Evolutionary conservation across 805 yeast species (phyloP).

Genomic region (Kodamaea lidongshanica): DNA sequence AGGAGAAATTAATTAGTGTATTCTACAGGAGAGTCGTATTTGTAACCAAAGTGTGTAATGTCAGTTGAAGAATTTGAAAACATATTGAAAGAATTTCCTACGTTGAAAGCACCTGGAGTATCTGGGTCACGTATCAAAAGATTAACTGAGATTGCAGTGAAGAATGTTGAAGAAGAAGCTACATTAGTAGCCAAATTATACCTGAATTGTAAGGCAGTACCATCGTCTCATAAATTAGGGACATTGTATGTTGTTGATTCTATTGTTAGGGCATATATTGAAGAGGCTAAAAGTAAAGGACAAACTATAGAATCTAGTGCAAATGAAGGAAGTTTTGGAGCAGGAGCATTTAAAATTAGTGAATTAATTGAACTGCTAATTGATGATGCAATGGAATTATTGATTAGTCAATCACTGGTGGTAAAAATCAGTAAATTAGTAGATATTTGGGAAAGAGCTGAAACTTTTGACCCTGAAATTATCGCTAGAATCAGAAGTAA

Average conservation of each 20-base stretch:
- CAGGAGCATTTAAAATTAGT: conserved; percentile 63
- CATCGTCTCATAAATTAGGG: conserved; percentile 82
- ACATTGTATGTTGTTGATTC: conserved; percentile 89
- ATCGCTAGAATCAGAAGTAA: conserved; percentile 52
- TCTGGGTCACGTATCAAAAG: conserved; percentile 92
- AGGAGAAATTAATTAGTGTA: no score
- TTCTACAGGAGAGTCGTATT: no score
- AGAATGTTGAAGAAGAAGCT: conserved; percentile 55
- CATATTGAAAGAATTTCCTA: conserved; percentile 44
- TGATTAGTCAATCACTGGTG: conserved; percentile 45
- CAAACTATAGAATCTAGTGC: conserved; percentile 45
- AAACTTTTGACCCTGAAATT: conserved; percentile 59
- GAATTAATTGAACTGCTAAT: conserved; percentile 58
- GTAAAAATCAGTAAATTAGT: conserved; percentile 78
- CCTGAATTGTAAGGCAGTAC: conserved; percentile 64
- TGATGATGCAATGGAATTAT: conserved; percentile 54
- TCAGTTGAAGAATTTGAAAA: conserved; percentile 44
- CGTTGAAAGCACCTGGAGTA: conserved; percentile 80
- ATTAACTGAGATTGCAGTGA: conserved; percentile 70
- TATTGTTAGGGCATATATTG: conserved; percentile 77
- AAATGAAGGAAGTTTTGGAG: conserved; percentile 65
- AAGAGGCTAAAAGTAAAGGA: conserved; percentile 56
- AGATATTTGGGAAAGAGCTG: conserved; percentile 87
- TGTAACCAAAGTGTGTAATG: no score
- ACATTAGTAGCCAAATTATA: conserved; percentile 53